Evolutionary conservation across 2,329 filamentous ascomycete species (phyloP).

Genomic region (Colletotrichum magnum): DNA sequence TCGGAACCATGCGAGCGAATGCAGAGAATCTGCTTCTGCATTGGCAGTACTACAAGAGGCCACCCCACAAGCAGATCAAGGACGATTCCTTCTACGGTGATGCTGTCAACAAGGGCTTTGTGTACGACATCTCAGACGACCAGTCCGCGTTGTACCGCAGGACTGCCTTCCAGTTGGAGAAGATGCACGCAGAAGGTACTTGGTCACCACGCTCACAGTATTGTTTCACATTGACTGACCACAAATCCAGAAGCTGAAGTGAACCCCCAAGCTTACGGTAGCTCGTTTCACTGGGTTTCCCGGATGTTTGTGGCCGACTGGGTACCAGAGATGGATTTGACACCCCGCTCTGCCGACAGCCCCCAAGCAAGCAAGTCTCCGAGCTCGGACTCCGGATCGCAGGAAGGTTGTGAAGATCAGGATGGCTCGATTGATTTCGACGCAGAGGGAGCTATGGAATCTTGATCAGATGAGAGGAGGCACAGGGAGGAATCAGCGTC

Average conservation of each 20-base stretch:
- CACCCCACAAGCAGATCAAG: neutral
- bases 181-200: neutral
- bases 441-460: no score
- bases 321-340: slow-evolving; percentile 38
- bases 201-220: neutral
- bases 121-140: slow-evolving; percentile 2
- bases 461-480: no score
- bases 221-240: neutral
- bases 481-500: no score
- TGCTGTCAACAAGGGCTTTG: slow-evolving; percentile 17
- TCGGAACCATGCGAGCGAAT: slow-evolving; percentile 54
- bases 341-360: neutral
- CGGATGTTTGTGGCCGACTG: slow-evolving; percentile 62
- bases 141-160: neutral
- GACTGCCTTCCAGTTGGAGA: neutral
- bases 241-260: neutral
- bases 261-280: neutral
- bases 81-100: slow-evolving; percentile 14
- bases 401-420: no score
- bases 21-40: slow-evolving; percentile 62
- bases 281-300: slow-evolving; percentile 57
- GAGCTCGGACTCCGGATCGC: neutral
- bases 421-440: no score
- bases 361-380: neutral
- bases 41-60: slow-evolving; percentile 63